phyloP scores from a whole-genome alignment of 2,329 filamentous ascomycete genomes.

The Fusarium sp. region DNA sequence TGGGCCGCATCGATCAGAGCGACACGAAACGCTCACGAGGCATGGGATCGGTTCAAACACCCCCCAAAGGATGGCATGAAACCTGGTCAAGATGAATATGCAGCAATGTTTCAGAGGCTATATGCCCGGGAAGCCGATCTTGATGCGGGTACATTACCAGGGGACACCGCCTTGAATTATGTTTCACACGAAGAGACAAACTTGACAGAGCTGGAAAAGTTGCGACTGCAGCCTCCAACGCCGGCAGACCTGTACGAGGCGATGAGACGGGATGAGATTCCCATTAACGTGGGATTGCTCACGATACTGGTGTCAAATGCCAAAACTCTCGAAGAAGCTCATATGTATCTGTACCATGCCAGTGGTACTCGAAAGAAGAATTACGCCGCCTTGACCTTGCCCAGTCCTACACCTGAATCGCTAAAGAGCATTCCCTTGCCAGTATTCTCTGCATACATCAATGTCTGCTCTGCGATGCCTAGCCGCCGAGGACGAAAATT shows the following conservation, averaged over 20 bases:
- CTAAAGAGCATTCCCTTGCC: constrained; percentile 50
- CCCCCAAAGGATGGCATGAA: constrained; percentile 54
- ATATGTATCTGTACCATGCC: constrained; percentile 67
- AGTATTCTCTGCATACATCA: constrained; percentile 67
- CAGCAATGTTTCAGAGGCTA: constrained; percentile 74
- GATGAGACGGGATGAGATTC: constrained; percentile 68
- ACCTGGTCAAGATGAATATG: constrained; percentile 65
- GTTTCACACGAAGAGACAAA: constrained; percentile 60
- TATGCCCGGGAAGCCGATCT: constrained; percentile 53
- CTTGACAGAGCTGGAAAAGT: constrained; percentile 75
- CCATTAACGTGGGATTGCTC: constrained; percentile 66
- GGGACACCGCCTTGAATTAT: constrained; percentile 71
- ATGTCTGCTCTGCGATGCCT: constrained; percentile 48
- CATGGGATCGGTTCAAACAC: constrained; percentile 67
- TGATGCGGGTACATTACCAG: constrained; percentile 62
- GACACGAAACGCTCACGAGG: constrained; percentile 73
- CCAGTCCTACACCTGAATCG: constrained; percentile 44
- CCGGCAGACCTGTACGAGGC: constrained; percentile 70
- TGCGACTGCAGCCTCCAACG: constrained; percentile 73
- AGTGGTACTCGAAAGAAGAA: constrained; percentile 28
- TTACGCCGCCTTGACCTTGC: constrained; percentile 37
- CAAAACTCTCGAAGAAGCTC: constrained; percentile 61
- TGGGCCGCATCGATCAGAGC: constrained; percentile 73
- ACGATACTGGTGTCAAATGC: constrained; percentile 70
- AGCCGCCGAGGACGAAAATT: constrained; percentile 41